Conservation (phyloP, 2,329 filamentous ascomycete genomes). For the Exserohilum rostratum region DNA sequence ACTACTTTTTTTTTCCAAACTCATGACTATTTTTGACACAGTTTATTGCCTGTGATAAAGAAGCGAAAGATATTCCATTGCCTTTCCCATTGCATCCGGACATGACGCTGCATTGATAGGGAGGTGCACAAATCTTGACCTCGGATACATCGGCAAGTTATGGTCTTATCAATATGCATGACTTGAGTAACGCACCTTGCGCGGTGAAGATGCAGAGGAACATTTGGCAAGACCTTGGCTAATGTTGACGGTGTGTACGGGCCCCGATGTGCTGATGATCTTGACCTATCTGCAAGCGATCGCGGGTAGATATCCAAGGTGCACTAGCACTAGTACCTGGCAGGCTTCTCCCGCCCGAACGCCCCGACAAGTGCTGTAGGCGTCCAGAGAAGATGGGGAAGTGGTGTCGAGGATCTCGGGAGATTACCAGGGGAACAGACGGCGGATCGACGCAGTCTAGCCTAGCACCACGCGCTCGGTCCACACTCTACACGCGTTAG, state of each 20-base stretch:
- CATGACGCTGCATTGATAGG: neutral
- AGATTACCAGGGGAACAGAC: conserved; percentile 7
- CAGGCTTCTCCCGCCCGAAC: neutral
- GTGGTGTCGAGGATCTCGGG: neutral
- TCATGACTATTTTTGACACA: neutral
- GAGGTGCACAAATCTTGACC: neutral
- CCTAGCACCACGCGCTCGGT: neutral
- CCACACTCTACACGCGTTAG: conserved; percentile 1
- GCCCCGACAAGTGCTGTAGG: too few species aligned
- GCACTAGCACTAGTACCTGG: neutral
- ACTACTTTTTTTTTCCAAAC: neutral
- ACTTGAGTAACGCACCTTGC: neutral
- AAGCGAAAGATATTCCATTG: neutral
- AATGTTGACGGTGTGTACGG: neutral
- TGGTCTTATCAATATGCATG: neutral
- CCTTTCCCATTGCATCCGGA: neutral
- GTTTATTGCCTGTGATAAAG: neutral
- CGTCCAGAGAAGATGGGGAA: neutral
- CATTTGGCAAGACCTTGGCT: neutral
- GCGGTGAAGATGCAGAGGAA: neutral
- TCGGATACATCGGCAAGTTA: neutral
- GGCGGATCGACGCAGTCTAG: conserved; percentile 4
- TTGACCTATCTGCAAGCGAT: neutral
- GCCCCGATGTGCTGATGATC: neutral
- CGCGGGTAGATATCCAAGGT: neutral